These are phyloP conservation scores for Pseudonitzschia delicatissima DNA, from an alignment of 108 stramenopile genomes.

Conservation along the genomic window DNA sequence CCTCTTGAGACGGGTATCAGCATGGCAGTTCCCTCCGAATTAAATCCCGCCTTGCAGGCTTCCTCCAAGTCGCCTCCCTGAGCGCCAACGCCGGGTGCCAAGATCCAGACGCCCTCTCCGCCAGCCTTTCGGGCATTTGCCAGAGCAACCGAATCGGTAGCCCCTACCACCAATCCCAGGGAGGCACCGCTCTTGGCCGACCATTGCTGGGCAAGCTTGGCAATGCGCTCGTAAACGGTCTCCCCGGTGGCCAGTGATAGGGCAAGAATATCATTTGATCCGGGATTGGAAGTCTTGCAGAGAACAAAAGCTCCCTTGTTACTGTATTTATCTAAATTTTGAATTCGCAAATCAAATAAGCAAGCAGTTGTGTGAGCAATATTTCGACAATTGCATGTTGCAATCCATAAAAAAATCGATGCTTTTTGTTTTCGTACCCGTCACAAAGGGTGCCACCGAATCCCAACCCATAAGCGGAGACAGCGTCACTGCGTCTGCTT, in stretches of 20 bases:
- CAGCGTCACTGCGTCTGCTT: conserved; percentile 91
- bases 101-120: conserved; percentile 87
- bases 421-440: conserved; percentile 51
- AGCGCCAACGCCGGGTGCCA: conserved; percentile 97
- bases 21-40: conserved; percentile 77
- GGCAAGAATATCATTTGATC: conserved; percentile 88
- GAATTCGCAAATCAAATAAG: no score
- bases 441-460: conserved; percentile 92
- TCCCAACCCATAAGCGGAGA: conserved; percentile 97
- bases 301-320: conserved; percentile 92
- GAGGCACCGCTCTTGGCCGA: conserved; percentile 40
- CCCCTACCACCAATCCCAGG: conserved; percentile 96
- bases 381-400: no score
- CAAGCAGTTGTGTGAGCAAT: no score
- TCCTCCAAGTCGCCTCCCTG: conserved; percentile 92
- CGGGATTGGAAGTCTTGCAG: conserved; percentile 98
- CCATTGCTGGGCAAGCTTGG: conserved; percentile 65
- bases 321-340: conserved; percentile 68
- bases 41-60: conserved; percentile 79
- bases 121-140: conserved; percentile 70
- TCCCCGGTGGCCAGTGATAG: conserved; percentile 45
- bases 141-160: conserved; percentile 90
- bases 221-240: conserved; percentile 88
- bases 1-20: conserved; percentile 94
- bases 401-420: background rate